These are phyloP conservation scores for Coemansia sp. DNA, from an alignment of 192 early-diverging fungal genomes.

Conservation along the genomic window DNA sequence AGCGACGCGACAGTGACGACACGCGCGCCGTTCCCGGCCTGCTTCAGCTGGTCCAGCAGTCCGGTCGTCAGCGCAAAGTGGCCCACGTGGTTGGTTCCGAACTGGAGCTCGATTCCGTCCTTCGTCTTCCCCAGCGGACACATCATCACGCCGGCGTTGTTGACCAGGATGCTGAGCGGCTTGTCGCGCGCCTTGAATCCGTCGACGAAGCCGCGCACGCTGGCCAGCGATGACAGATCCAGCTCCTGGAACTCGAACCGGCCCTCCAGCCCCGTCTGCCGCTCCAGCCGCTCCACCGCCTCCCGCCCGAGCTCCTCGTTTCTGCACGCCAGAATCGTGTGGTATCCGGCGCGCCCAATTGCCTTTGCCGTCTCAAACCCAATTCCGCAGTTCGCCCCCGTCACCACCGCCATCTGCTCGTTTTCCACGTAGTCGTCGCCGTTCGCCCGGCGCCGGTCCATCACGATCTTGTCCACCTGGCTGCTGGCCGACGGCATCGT, in stretches of 20 bases:
- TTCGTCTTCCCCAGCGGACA: slow-evolving; percentile 54
- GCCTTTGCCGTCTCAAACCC: slow-evolving; percentile 63
- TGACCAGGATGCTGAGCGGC: slow-evolving; percentile 40
- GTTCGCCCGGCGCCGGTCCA: slow-evolving; percentile 12
- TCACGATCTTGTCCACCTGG: slow-evolving; percentile 31
- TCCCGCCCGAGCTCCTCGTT: slow-evolving; percentile 19
- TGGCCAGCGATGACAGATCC: slow-evolving; percentile 58
- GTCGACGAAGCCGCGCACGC: slow-evolving; percentile 37
- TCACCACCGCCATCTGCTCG: slow-evolving; percentile 39
- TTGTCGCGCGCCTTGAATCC: slow-evolving; percentile 30
- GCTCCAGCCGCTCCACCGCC: slow-evolving; percentile 37
- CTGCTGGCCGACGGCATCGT: slow-evolving; percentile 24
- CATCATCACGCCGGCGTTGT: slow-evolving; percentile 64
- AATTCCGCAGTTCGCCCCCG: slow-evolving; percentile 64
- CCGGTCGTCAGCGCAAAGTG: slow-evolving; percentile 48
- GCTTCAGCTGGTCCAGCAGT: slow-evolving; percentile 28
- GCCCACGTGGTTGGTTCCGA: slow-evolving; percentile 67
- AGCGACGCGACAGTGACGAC: slow-evolving; percentile 43
- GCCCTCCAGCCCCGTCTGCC: slow-evolving; percentile 43
- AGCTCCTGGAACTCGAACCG: slow-evolving; percentile 40
- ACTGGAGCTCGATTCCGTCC: slow-evolving; percentile 68
- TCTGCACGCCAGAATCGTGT: slow-evolving; percentile 53
- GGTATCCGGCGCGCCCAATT: slow-evolving; percentile 57
- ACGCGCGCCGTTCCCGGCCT: slow-evolving; percentile 23
- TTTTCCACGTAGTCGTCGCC: slow-evolving; percentile 6